phyloP scores from a whole-genome alignment of 345 rosid genomes.

The Anastatica hierochuntica region DNA sequence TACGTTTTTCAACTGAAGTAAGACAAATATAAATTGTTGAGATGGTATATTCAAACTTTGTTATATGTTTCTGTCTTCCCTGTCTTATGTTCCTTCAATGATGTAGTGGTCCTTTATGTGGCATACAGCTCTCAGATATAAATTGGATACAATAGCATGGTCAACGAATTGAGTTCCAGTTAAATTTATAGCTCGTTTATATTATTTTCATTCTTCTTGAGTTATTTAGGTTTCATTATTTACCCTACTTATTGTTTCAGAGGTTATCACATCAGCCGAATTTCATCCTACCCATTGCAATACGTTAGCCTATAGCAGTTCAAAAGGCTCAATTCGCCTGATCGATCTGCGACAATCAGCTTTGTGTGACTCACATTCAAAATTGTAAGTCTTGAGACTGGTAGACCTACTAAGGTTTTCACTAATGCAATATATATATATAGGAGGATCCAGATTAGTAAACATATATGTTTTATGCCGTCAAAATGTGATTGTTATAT shows the following conservation, averaged over 20 bases:
- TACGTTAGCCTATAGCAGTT: conserved; percentile 90
- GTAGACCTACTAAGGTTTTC: background rate
- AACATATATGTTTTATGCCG: background rate
- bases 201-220: background rate
- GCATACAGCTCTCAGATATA: too few relatives aligned
- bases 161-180: background rate
- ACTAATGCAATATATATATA: conserved; percentile 2
- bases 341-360: conserved; percentile 98
- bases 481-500: background rate
- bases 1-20: too few relatives aligned
- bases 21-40: too few relatives aligned
- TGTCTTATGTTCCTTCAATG: background rate
- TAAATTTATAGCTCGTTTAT: background rate
- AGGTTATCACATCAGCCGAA: background rate
- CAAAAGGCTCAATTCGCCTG: conserved; percentile 94
- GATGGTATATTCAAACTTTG: too few relatives aligned
- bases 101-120: background rate
- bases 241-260: background rate
- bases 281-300: background rate
- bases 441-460: conserved; percentile 2
- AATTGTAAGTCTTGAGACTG: conserved; percentile 49
- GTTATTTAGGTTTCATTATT: too few relatives aligned
- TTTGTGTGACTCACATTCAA: conserved; percentile 85
- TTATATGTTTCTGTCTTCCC: background rate
- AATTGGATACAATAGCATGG: background rate